Base-by-base conservation (phyloP, 2,329 filamentous ascomycete genomes). In the Zalaria sp. region DNA sequence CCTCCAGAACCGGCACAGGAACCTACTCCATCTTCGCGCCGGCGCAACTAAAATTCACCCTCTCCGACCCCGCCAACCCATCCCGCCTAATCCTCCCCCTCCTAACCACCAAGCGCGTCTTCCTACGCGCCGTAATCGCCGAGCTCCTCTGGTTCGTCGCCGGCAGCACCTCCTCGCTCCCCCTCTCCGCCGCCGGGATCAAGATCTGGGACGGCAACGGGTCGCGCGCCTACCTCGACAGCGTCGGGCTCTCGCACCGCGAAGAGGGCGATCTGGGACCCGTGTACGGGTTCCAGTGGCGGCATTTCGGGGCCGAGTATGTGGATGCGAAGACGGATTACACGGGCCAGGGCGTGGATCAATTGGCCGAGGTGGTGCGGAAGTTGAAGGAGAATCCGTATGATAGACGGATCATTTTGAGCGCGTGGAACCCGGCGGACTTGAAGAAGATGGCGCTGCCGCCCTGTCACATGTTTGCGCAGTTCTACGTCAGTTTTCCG, bases 151-250 rank as follows among this genome's bases (percentile, higher is more conserved):
- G 91, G 91, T 98, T 98, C 64, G 73, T 98, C 51, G 75, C 78
- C 36, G 91, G 86, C 55, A 77, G 69, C 54, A 98, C 91, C 3
- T 86, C 84, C 1, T 88, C 85, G 1, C 65, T 77, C 3, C 69
- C 86, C 0, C 77, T 98, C 3, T 80, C 77, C 45, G 78, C 79
- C 8, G 78, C 80, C 2, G 86, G 87, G 27, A 79, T 98, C 55
- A 93, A 93, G 64, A 98, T 98, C 59, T 98, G 91, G 91, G 91
- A 98, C 59, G 89, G 88, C 53, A 98, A 98, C 58, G 91, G 89
- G 35, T 87, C 81, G 37, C 83, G 91, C 53, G 82, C 79, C 55
- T 96, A 83, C 60, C 82, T 98, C 32, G 89, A 98, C 66, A 79
- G 71, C 47, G 74, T 91, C 1, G 89, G 89, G 0, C 73, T 96